Conservation (phyloP, 305 asterid species). For the Plantago lanceolata region DNA sequence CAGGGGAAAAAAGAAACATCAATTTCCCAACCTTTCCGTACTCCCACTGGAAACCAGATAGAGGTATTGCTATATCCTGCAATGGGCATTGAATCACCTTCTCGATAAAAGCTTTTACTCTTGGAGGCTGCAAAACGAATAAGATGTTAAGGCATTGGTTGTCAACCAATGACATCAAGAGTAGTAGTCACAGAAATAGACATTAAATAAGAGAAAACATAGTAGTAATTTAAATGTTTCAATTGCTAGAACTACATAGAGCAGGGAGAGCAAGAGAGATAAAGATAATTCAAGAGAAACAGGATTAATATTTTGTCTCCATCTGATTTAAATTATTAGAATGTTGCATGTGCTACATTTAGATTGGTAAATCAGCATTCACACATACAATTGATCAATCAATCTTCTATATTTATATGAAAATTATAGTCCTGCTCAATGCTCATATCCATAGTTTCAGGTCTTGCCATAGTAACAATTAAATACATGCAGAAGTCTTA, state of each 20-base stretch:
- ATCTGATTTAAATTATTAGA: background rate
- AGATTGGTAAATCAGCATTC: background rate
- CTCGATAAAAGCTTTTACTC: conserved; percentile 74
- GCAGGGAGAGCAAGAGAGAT: background rate
- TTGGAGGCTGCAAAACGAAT: conserved; percentile 66
- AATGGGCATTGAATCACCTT: conserved; percentile 96
- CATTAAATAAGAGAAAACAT: conserved; percentile 8
- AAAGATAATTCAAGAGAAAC: background rate
- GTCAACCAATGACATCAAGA: conserved; percentile 15
- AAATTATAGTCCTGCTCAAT: too few relatives aligned
- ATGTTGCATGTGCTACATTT: background rate
- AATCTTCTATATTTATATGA: too few relatives aligned
- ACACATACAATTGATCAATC: too few relatives aligned
- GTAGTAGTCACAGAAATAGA: background rate
- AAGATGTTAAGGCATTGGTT: conserved; percentile 26
- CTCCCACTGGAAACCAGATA: conserved; percentile 92
- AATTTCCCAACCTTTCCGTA: conserved; percentile 66
- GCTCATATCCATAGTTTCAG: background rate
- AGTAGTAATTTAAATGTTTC: conserved; percentile 8
- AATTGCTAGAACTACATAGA: background rate
- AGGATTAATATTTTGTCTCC: background rate
- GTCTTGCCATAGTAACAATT: background rate
- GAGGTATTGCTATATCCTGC: conserved; percentile 91
- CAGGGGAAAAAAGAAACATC: too few relatives aligned
- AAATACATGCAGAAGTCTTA: background rate